Base-by-base conservation (phyloP, 164 flowering plant species). In the Aristolochia contorta region DNA sequence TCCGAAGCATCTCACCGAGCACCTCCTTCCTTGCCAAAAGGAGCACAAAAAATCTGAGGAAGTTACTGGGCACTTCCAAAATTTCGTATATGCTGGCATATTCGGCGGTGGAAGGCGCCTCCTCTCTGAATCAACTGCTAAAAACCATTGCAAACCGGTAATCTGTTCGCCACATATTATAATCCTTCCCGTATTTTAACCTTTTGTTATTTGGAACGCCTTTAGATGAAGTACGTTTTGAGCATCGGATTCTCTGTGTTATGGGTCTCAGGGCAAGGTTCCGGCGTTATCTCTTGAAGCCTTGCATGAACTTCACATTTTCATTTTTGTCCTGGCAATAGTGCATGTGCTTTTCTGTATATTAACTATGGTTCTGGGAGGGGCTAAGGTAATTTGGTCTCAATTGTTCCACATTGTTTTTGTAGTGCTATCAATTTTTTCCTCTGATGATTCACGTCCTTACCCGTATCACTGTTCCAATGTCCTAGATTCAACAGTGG, bases 401-500 rank as follows among this genome's bases (percentile, higher is more conserved):
- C 47, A 16, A 46, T 16, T 25, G 24, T 24, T 58, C 22, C 12
- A 10, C 22, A 5, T 23, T 55, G 16, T 23, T 20, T 4, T n/a
- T 14, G 6, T 10, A 12, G 12, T 53, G 1, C 41, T 16, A 20
- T 58, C 21, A 4, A 16, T 56, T 21, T 6, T 7, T 23, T 12
- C 16, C 14, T n/a, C n/a, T n/a, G 16, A 15, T 41, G 48, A 16
- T 0, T 25, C 15, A 25, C 19, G 30, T 9, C 19, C 24, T 19
- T 16, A 16, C 0, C 14, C 15, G 22, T 15, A 46, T 53, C 9
- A 47, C 24, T 16, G 16, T 41, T 16, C 65, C 53, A 57, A 23
- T 77, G 58, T 12, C 54, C 41, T 60, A 93, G 97, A 93, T 93
- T 60, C 90, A 82, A 46, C 89, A 79, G 72, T 93, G 99, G 99